Conservation (phyloP, 2,329 filamentous ascomycete species). For the Coniella vitis region DNA sequence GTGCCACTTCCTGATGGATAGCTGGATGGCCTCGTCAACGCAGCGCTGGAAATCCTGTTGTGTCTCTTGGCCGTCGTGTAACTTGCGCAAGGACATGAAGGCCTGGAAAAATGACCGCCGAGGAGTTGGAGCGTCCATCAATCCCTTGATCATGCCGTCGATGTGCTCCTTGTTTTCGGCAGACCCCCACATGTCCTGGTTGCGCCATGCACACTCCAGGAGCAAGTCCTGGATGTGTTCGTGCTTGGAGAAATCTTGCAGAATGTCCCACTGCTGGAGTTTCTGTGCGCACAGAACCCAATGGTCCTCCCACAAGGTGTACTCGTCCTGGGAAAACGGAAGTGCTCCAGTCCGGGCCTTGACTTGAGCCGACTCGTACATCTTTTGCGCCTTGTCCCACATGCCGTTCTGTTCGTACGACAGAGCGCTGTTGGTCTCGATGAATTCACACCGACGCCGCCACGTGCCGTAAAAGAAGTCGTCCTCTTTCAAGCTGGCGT, state of each 20-base stretch:
- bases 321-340: conserved; percentile 92
- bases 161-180: conserved; percentile 81
- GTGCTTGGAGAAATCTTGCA: conserved; percentile 96
- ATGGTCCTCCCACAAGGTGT: conserved; percentile 99
- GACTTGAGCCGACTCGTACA: conserved; percentile 95
- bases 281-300: conserved; percentile 98
- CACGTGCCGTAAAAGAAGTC: conserved; percentile 97
- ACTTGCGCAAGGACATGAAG: conserved; percentile 93
- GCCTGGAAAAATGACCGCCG: conserved; percentile 94
- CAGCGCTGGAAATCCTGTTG: conserved; percentile 77
- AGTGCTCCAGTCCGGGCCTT: conserved; percentile 95
- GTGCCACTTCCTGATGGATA: conserved; percentile 98
- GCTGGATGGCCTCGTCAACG: conserved; percentile 93
- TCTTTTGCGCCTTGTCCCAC: conserved; percentile 97
- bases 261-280: conserved; percentile 96
- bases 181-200: conserved; percentile 90
- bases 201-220: conserved; percentile 91
- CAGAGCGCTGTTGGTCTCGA: conserved; percentile 93
- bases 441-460: conserved; percentile 89
- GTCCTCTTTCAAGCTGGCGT: conserved; percentile 84
- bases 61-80: conserved; percentile 81
- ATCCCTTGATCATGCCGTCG: conserved; percentile 89
- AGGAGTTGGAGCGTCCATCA: conserved; percentile 95
- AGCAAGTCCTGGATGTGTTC: conserved; percentile 97
- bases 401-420: conserved; percentile 99